Percentiles rank a stretch among this genome's conserved stretches.
phyloP scores from a whole-genome alignment of 78 protist genomes.

The Chrysochromulina tobinii region DNA sequence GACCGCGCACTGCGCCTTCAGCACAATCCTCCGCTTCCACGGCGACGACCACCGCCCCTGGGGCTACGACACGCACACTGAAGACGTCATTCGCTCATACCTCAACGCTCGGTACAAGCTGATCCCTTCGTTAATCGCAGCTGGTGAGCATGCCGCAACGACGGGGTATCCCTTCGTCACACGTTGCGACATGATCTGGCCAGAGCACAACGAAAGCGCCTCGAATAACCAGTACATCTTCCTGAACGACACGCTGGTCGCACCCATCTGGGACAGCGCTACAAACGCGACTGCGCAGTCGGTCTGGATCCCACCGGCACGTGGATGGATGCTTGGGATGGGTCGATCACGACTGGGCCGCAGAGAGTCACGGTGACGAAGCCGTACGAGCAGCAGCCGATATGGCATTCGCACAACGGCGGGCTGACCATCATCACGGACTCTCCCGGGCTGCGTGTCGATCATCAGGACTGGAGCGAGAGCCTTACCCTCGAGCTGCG shows the following conservation, averaged over 20 bases:
- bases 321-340: not conserved
- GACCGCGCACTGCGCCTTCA: not conserved
- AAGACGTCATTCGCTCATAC: not conserved
- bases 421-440: not conserved
- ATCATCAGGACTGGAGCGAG: not conserved
- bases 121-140: not conserved
- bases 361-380: not conserved
- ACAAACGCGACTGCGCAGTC: not conserved
- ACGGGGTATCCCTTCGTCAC: not conserved
- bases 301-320: not conserved
- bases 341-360: not conserved
- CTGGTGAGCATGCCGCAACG: not conserved
- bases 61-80: not conserved
- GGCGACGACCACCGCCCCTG: slow-evolving; percentile 22
- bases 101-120: not conserved
- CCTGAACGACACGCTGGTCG: slow-evolving; percentile 8
- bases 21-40: slow-evolving; percentile 7
- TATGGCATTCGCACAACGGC: not conserved
- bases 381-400: not conserved
- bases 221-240: not conserved
- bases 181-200: not conserved
- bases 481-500: no score
- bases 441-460: not conserved
- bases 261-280: not conserved
- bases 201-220: not conserved